phyloP scores from a whole-genome alignment of 2,329 filamentous ascomycete genomes.

The Dactylellina drechsleri region DNA sequence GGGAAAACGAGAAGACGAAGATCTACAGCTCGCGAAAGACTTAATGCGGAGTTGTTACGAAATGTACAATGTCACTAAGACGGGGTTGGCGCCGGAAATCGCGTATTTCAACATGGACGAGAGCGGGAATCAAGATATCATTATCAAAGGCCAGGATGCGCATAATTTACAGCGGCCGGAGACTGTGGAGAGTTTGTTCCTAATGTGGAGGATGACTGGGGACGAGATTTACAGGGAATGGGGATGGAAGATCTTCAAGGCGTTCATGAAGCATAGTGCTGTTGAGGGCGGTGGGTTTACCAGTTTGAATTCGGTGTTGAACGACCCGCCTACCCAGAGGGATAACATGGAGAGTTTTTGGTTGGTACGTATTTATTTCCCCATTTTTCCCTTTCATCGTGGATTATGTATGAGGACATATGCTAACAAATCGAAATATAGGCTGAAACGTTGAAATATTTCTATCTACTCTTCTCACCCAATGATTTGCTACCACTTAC shows the following conservation, averaged over 20 bases:
- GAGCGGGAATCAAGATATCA: conserved; percentile 72
- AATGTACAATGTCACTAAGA: conserved; percentile 91
- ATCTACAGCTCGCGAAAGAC: conserved; percentile 87
- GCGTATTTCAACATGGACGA: conserved; percentile 83
- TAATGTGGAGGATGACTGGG: conserved; percentile 98
- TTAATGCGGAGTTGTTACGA: conserved; percentile 98
- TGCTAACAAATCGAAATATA: conserved; percentile 60
- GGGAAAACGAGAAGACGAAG: conserved; percentile 81
- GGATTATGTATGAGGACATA: not conserved
- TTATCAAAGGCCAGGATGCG: conserved; percentile 80
- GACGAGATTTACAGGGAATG: conserved; percentile 89
- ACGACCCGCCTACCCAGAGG: conserved; percentile 73
- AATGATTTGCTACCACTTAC: conserved; percentile 84
- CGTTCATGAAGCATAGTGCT: conserved; percentile 85
- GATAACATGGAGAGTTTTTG: conserved; percentile 99
- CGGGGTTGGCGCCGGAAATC: conserved; percentile 93
- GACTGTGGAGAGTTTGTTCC: conserved; percentile 94
- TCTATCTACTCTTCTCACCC: conserved; percentile 92
- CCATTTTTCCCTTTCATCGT: not conserved
- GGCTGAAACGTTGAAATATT: conserved; percentile 97
- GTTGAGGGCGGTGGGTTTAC: conserved; percentile 81
- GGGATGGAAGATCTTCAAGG: conserved; percentile 98
- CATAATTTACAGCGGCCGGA: conserved; percentile 97
- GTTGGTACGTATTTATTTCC: conserved; percentile 72
- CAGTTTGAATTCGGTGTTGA: conserved; percentile 78